Percentiles rank a stretch among this genome's conserved stretches.
Evolutionary conservation across 371 early-diverging fungal genomes (phyloP).

Genomic region (Smittium culicis): DNA sequence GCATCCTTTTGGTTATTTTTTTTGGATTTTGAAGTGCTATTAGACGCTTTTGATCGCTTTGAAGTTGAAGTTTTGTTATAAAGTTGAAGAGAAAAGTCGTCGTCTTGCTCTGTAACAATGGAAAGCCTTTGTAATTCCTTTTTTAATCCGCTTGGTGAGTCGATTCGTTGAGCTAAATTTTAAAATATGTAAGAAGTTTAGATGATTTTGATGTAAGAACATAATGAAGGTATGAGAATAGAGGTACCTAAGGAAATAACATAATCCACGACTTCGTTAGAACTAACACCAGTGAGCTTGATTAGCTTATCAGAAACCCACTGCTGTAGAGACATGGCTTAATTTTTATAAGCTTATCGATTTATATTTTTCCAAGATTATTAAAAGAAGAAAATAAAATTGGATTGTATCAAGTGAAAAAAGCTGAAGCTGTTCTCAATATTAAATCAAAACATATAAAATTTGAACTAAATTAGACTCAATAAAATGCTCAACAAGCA

Average conservation of each 20-base stretch:
- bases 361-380: too few species aligned
- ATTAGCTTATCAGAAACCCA: slow-evolving; percentile 75
- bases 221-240: not conserved
- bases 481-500: too few species aligned
- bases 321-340: slow-evolving; percentile 33
- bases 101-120: not conserved
- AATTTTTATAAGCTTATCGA: too few species aligned
- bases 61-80: not conserved
- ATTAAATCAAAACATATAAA: not conserved
- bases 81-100: not conserved
- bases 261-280: slow-evolving; percentile 20
- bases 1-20: not conserved
- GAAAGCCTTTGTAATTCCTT: not conserved
- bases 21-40: not conserved
- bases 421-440: too few species aligned
- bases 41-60: not conserved
- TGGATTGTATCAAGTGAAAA: too few species aligned
- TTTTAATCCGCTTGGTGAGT: not conserved
- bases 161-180: not conserved
- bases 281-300: slow-evolving; percentile 35
- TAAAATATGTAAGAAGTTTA: slow-evolving; percentile 10
- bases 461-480: too few species aligned
- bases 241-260: slow-evolving; percentile 33
- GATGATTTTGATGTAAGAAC: not conserved
- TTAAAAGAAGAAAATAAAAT: too few species aligned